Evolutionary conservation across 2,329 filamentous ascomycete genomes (phyloP).

Genomic region (Hypoxylon sp.): DNA sequence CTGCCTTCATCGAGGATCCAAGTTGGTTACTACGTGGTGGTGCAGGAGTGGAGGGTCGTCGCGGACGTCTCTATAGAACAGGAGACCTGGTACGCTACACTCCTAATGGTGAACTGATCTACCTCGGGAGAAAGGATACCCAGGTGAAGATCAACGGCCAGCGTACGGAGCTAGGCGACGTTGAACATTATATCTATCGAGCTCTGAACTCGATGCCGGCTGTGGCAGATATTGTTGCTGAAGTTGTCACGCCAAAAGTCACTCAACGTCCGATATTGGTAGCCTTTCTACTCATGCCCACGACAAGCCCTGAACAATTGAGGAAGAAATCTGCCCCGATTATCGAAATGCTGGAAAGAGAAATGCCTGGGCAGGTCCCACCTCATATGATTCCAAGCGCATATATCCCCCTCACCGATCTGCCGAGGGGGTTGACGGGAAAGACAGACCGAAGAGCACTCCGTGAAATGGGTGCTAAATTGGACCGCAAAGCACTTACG

Average conservation of each 20-base stretch:
- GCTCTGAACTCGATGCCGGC: background rate
- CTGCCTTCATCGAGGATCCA: slow-evolving; percentile 57
- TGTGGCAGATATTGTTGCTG: slow-evolving; percentile 9
- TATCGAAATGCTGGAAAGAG: too few species aligned
- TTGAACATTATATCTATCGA: slow-evolving; percentile 18
- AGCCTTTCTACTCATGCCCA: slow-evolving; percentile 4
- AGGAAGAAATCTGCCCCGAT: background rate
- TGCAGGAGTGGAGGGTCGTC: slow-evolving; percentile 1
- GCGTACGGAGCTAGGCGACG: slow-evolving; percentile 35
- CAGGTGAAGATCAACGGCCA: slow-evolving; percentile 46
- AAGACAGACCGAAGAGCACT: slow-evolving; percentile 33
- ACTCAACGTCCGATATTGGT: slow-evolving; percentile 6
- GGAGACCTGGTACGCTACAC: slow-evolving; percentile 57
- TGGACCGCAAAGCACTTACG: slow-evolving; percentile 20
- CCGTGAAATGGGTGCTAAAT: slow-evolving; percentile 14
- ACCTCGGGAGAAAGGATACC: slow-evolving; percentile 44
- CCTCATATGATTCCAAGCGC: slow-evolving; percentile 33
- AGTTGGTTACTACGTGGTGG: slow-evolving; percentile 47
- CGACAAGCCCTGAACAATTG: too few species aligned
- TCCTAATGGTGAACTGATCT: slow-evolving; percentile 54
- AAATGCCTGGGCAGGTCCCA: too few species aligned
- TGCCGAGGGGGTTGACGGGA: slow-evolving; percentile 26
- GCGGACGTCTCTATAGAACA: slow-evolving; percentile 54
- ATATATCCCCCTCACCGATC: slow-evolving; percentile 14
- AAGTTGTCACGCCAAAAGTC: slow-evolving; percentile 17